phyloP scores from a whole-genome alignment of 2,329 filamentous ascomycete genomes.

The Venturia pyrina region DNA sequence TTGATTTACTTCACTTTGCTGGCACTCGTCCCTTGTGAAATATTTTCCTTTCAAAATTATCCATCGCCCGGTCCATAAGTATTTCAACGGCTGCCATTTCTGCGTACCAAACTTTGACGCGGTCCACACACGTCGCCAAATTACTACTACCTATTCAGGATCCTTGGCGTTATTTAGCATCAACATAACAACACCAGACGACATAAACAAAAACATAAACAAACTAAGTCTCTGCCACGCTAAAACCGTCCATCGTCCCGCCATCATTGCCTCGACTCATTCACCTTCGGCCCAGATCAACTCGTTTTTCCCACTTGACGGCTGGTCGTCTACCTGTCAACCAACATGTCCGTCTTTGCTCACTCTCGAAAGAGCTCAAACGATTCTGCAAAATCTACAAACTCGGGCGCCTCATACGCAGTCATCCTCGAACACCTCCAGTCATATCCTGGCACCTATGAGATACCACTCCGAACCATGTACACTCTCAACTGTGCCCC shows the following conservation, averaged over 20 bases:
- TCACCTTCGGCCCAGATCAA: neutral
- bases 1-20: neutral
- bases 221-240: neutral
- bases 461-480: conserved; percentile 58
- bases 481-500: conserved; percentile 55
- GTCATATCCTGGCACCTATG: conserved; percentile 52
- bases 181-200: neutral
- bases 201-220: conserved; percentile 5
- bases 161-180: neutral
- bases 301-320: neutral
- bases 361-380: conserved; percentile 30
- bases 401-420: conserved; percentile 23
- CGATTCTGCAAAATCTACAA: conserved; percentile 19
- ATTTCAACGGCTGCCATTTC: neutral
- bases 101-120: neutral
- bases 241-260: neutral
- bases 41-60: neutral
- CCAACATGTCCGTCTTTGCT: conserved; percentile 14
- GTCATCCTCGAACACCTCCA: conserved; percentile 37
- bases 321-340: neutral
- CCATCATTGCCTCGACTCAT: neutral
- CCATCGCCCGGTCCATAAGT: conserved; percentile 15
- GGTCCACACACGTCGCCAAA: neutral
- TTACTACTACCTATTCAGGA: neutral
- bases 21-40: neutral